Evolutionary conservation across 768 basidiomycete species (phyloP), one percentile per base, ranked within the genome.

Genomic region (Pleurotus cornucopiae): DNA sequence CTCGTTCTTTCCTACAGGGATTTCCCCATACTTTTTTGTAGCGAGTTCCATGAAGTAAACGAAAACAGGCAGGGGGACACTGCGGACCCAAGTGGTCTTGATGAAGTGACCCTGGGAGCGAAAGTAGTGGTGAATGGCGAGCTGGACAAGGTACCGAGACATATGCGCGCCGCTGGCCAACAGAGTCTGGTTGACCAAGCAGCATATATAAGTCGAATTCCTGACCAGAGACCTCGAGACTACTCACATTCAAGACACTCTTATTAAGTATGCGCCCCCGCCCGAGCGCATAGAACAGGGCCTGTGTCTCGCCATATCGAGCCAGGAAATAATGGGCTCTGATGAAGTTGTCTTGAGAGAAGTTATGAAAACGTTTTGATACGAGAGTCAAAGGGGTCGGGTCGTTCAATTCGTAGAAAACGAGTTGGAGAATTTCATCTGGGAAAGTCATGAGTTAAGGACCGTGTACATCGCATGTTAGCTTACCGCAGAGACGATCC

Each of bases 81-180:
- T 79, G 63, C 88, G 80, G 61, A 86, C 86, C 89, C 89, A 91
- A 20, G 73, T 71, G 1, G 85, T 80, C 70, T 89, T 89, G 69
- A 90, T 81, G 61, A 90, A 91, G 58, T 87, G 54, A 25, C 81
- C 72, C 58, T 82, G 81, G 2, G 86, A 82, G 59, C 85, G 80
- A 67, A 89, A 91, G 66, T 84, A 89, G 65, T 91, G 89, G 58
- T 90, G 88, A 53, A 86, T 82, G 37, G 88, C 86, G 52, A 87
- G 78, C 69, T 91, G 89, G 46, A 86, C 77, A 46, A 91, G 77
- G 71, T 91, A 91, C 47, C 89, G 81, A 59, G 89, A 91, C 59
- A 91, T 68, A 64, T 88, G 86, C 54, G 88, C 89, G 54, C 88
- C 88, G 62, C 87, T 89, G 49, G 80, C 75, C 57, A 90, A 72